phyloP scores from a whole-genome alignment of 2,329 filamentous ascomycete genomes.

The Cytospora piceicola region DNA sequence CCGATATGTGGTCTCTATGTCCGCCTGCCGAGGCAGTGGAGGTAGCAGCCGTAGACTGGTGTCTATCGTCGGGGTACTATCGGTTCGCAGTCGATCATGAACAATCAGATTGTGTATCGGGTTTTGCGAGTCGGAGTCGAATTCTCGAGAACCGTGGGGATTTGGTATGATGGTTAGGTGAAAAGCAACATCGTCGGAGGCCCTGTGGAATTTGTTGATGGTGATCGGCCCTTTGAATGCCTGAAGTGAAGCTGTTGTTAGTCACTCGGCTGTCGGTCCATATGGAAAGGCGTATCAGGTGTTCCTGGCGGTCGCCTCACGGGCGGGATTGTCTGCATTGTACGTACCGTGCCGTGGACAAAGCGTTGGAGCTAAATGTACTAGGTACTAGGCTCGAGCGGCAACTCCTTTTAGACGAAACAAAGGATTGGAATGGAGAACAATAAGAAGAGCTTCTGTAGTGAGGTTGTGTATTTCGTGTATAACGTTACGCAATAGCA shows the following conservation, averaged over 20 bases:
- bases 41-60: neutral
- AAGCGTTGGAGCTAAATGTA: neutral
- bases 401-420: neutral
- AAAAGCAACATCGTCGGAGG: conserved; percentile 20
- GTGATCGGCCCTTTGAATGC: conserved; percentile 12
- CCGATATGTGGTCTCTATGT: neutral
- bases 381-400: neutral
- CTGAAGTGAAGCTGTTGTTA: neutral
- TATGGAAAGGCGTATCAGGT: neutral
- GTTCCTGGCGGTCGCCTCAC: neutral
- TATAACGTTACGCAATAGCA: neutral
- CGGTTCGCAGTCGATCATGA: neutral
- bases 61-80: neutral
- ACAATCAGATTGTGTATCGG: neutral
- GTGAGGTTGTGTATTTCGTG: neutral
- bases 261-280: neutral
- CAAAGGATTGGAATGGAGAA: neutral
- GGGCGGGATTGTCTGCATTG: neutral
- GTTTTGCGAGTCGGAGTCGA: neutral
- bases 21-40: neutral
- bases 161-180: conserved; percentile 10
- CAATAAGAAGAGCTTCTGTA: neutral
- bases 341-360: neutral
- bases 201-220: conserved; percentile 1
- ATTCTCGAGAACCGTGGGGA: conserved; percentile 1